phyloP scores from a whole-genome alignment of 2,329 filamentous ascomycete genomes.

The Fusarium anthophilum region DNA sequence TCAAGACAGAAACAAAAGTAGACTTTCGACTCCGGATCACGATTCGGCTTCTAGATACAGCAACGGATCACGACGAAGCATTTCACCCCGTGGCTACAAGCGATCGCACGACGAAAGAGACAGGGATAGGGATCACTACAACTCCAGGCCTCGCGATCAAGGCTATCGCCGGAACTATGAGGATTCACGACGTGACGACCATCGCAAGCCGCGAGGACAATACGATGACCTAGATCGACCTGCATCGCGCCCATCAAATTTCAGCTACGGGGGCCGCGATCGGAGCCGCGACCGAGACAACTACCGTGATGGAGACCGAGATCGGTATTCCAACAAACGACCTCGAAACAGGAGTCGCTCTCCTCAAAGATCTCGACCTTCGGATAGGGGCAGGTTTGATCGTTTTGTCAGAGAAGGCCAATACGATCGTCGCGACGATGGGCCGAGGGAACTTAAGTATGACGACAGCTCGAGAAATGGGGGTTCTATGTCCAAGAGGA shows the following conservation, averaged over 20 bases:
- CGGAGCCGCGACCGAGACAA: conserved; percentile 46
- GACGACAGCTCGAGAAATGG: conserved; percentile 56
- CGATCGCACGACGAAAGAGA: conserved; percentile 72
- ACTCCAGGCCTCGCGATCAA: conserved; percentile 56
- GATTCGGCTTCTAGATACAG: conserved; percentile 56
- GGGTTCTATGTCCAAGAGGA: conserved; percentile 71
- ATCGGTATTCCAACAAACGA: conserved; percentile 63
- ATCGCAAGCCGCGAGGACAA: conserved; percentile 57
- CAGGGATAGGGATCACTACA: conserved; percentile 49
- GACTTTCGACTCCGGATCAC: conserved; percentile 67
- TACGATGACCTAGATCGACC: conserved; percentile 69
- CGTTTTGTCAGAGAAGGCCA: conserved; percentile 46
- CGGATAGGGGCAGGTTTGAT: conserved; percentile 49
- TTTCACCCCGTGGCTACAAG: conserved; percentile 74
- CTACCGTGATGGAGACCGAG: conserved; percentile 55
- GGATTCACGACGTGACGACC: conserved; percentile 59
- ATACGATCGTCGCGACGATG: conserved; percentile 38
- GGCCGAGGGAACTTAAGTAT: conserved; percentile 49
- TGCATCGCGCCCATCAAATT: conserved; percentile 51
- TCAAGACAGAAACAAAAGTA: conserved; percentile 80
- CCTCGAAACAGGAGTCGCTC: conserved; percentile 65
- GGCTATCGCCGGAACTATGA: conserved; percentile 72
- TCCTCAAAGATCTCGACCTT: conserved; percentile 54
- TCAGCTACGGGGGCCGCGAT: conserved; percentile 61
- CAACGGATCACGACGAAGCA: conserved; percentile 57